phyloP scores from a whole-genome alignment of 169 alveolate genomes.

The Perkinsus chesapeaki region DNA sequence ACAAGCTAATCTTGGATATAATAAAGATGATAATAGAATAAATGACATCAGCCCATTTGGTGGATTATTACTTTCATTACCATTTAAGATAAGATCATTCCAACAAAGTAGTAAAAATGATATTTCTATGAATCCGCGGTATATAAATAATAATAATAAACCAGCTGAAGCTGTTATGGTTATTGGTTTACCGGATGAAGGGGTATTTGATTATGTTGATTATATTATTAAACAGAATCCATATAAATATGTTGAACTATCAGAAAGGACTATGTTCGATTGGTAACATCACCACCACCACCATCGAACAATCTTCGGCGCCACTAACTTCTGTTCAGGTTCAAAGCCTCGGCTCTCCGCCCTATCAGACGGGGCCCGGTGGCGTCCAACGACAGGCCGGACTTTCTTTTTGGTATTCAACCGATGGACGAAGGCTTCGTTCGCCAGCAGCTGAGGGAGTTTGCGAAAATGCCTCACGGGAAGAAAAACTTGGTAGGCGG shows the following conservation, averaged over 20 bases:
- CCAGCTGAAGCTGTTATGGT: background rate
- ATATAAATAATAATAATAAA: background rate
- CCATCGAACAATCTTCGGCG: background rate
- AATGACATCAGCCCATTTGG: background rate
- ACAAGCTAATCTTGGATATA: background rate
- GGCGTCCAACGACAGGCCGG: background rate
- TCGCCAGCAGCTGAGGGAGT: background rate
- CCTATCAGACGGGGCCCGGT: background rate
- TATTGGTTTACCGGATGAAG: background rate
- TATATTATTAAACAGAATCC: background rate
- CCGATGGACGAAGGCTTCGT: background rate
- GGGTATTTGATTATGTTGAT: background rate
- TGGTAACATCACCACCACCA: background rate
- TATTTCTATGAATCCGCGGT: background rate
- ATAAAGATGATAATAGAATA: background rate
- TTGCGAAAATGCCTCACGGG: background rate
- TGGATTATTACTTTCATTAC: background rate
- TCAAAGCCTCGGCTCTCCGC: background rate
- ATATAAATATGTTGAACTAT: background rate
- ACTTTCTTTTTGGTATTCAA: background rate
- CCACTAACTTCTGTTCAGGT: background rate
- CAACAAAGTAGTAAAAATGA: background rate
- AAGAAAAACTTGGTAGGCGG: background rate
- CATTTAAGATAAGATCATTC: background rate
- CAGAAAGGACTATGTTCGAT: background rate